Evolutionary conservation across 345 rosid genomes (phyloP).

Genomic region (Acer negundo): DNA sequence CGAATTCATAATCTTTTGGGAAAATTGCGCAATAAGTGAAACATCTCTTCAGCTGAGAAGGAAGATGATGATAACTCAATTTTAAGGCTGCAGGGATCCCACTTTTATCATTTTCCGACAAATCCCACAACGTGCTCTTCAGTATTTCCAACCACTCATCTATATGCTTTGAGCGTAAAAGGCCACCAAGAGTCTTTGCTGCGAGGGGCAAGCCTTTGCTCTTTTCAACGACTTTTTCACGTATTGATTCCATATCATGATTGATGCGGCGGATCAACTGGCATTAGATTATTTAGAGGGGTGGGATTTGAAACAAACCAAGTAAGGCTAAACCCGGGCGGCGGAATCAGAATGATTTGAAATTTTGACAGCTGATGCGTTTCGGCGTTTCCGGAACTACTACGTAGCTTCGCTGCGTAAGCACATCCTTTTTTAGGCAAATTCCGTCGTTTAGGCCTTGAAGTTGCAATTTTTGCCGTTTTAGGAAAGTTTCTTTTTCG

Average conservation of each 20-base stretch:
- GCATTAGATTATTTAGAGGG: too few species aligned
- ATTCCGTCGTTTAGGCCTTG: too few species aligned
- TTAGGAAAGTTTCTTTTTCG: too few species aligned
- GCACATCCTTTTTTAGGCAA: too few species aligned
- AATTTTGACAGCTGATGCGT: too few species aligned
- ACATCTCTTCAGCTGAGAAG: slow-evolving; percentile 33
- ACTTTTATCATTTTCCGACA: background rate
- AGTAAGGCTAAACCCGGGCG: too few species aligned
- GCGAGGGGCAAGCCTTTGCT: background rate
- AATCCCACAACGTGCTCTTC: background rate
- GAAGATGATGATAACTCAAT: slow-evolving; percentile 19
- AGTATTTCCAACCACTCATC: background rate
- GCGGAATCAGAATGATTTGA: too few species aligned
- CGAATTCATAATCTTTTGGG: background rate
- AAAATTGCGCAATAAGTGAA: slow-evolving; percentile 27
- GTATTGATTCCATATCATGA: background rate
- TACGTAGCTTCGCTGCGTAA: too few species aligned
- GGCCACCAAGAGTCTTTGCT: background rate
- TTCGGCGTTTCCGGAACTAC: too few species aligned
- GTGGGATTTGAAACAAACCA: too few species aligned
- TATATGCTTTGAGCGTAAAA: background rate
- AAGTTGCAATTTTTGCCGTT: too few species aligned
- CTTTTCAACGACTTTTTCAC: background rate
- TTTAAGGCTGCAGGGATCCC: background rate
- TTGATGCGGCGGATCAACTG: too few species aligned